These are phyloP conservation scores for Trichophyton equinum DNA, from an alignment of 2,329 filamentous ascomycete genomes.

Conservation along the genomic window DNA sequence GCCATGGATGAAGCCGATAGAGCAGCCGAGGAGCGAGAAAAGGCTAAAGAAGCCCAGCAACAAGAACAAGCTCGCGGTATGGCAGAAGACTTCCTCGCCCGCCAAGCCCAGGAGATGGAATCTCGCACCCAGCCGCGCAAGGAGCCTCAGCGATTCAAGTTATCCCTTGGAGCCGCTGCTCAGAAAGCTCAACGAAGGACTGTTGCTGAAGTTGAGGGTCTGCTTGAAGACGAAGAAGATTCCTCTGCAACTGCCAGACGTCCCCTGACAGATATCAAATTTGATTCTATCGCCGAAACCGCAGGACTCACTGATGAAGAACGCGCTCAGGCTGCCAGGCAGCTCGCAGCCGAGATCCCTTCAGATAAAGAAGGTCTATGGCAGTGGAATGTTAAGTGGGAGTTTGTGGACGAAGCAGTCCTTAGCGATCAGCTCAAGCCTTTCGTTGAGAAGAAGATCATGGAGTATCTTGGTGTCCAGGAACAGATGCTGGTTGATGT, in stretches of 20 bases:
- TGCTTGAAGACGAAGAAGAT: constrained; percentile 91
- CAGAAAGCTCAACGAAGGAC: constrained; percentile 65
- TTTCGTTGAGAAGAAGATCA: constrained; percentile 96
- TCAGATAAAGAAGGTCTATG: constrained; percentile 75
- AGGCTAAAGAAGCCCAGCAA: constrained; percentile 54
- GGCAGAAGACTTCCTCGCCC: constrained; percentile 82
- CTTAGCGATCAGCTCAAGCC: constrained; percentile 78
- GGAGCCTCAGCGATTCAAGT: constrained; percentile 69
- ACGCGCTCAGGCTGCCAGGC: constrained; percentile 63
- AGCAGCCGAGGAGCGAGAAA: constrained; percentile 62
- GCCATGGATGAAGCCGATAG: constrained; percentile 73
- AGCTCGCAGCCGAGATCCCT: constrained; percentile 81
- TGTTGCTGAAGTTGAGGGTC: constrained; percentile 82
- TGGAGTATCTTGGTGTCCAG: constrained; percentile 91
- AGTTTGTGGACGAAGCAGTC: constrained; percentile 68
- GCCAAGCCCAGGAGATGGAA: constrained; percentile 65
- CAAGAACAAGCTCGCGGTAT: constrained; percentile 68
- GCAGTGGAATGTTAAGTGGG: constrained; percentile 89
- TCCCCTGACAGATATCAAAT: constrained; percentile 69
- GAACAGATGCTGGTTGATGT: constrained; percentile 91
- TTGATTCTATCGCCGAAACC: constrained; percentile 55
- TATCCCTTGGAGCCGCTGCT: constrained; percentile 79
- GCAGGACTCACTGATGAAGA: constrained; percentile 73
- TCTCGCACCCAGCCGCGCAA: constrained; percentile 31
- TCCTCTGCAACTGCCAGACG: constrained; percentile 55